phyloP scores from a whole-genome alignment of 2,329 filamentous ascomycete species.

The Aschersonia sp. region DNA sequence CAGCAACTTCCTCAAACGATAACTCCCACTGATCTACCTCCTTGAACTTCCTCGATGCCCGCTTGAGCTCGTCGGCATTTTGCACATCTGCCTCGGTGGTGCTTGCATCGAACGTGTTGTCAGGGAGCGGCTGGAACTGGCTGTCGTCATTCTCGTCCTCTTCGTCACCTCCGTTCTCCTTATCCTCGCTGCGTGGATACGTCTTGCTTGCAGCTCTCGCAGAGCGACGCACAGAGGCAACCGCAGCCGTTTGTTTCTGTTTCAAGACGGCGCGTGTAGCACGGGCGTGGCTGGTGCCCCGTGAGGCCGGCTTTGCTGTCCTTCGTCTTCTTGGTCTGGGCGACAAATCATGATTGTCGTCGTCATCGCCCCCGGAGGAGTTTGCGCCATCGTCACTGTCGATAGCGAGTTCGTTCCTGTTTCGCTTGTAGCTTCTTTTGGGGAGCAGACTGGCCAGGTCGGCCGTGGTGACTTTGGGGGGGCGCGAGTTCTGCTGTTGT shows the following conservation, averaged over 20 bases:
- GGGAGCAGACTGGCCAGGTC: conserved; percentile 40
- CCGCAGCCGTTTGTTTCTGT: conserved; percentile 9
- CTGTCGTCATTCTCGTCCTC: conserved; percentile 22
- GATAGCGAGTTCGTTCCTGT: conserved; percentile 23
- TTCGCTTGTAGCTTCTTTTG: conserved; percentile 29
- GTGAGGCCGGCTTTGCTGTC: conserved; percentile 8
- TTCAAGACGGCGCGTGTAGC: conserved; percentile 9
- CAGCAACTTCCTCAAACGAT: conserved; percentile 49
- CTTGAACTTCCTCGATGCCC: conserved; percentile 47
- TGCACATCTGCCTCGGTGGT: conserved; percentile 17
- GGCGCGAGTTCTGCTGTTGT: conserved; percentile 15
- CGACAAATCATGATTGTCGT: conserved; percentile 38
- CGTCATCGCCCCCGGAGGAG: conserved; percentile 31
- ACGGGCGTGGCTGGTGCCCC: not conserved
- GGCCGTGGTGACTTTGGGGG: conserved; percentile 35
- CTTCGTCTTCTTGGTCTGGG: conserved; percentile 19
- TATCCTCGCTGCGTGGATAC: conserved; percentile 40
- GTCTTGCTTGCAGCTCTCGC: conserved; percentile 23
- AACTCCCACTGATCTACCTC: conserved; percentile 58
- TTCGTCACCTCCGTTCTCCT: conserved; percentile 29
- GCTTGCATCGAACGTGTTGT: conserved; percentile 26
- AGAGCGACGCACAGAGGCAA: conserved; percentile 8
- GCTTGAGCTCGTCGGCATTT: conserved; percentile 39
- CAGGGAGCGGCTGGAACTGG: conserved; percentile 26
- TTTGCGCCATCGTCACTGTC: conserved; percentile 34